Base-by-base conservation (phyloP, 179 eudicot species). In the Dionaea muscipula region DNA sequence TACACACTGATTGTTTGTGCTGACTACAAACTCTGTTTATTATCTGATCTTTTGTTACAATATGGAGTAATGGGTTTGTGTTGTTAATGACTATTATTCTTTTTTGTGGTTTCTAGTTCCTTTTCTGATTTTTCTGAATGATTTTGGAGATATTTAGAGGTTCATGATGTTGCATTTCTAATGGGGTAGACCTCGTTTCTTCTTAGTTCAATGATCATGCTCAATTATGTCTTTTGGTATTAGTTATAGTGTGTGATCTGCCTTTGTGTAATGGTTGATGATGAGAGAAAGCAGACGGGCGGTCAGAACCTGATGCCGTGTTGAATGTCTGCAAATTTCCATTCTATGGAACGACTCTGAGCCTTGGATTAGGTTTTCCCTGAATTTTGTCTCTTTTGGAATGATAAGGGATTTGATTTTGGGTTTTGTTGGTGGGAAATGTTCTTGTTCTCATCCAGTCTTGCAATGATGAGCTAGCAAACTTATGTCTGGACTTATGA, bases 1-100 rank as follows among this genome's bases (percentile, higher is more conserved):
- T 75, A 66, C 61, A 75, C 81, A 60, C 85, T 77, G 83, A 81
- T 45, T 58, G 20, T 54, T 44, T 19, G 65, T 78, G 83, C 49
- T 24, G 72, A 50, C 41, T 3, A 50, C 21, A 40, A 61, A 61
- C 72, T 67, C 66, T 62, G 72, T 66, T 67, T 67, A 67, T 67
- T 67, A 67, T 49, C 72, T 61, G 72, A 67, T 31, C 36, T 31
- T 31, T 31, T 31, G 36, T 10, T 31, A 31, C 36, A 10, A 10
- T 31, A 10, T 31, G 36, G 36, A 4, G 36, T 31, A 10, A 4
- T 4, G 36, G 36, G 4, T 31, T 31, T 31, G 36, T 11, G 14
- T 5, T 38, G 43, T 14, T 12, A 11, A 6, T 15, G 13, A 9
- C 17, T 9, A 39, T 39, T 39, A 16, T 0, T 6, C 12, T 0